Evolutionary conservation across 371 early-diverging fungal genomes (phyloP).

Genomic region (Batrachochytrium dendrobatidis): DNA sequence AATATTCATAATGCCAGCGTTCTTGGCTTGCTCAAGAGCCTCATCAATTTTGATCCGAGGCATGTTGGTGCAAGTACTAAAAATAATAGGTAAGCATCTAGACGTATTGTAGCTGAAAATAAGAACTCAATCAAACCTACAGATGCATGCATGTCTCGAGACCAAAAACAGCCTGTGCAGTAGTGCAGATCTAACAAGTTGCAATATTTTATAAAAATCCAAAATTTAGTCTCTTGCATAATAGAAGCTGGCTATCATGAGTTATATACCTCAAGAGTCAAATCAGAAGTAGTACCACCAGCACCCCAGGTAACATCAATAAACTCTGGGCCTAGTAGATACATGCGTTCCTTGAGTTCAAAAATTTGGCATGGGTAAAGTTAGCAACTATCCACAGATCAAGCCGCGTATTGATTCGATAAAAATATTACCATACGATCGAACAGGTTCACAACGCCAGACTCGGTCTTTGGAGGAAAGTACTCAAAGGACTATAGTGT

Average conservation of each 20-base stretch:
- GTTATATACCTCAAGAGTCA: constrained; percentile 53
- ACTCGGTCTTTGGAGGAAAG: constrained; percentile 92
- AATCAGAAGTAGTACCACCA: constrained; percentile 84
- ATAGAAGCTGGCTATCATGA: constrained; percentile 1
- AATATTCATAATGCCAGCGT: constrained; percentile 90
- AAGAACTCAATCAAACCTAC: constrained; percentile 11
- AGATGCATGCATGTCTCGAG: constrained; percentile 95
- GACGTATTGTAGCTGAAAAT: neutral
- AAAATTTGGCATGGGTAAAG: neutral
- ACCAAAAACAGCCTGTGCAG: constrained; percentile 86
- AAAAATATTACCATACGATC: constrained; percentile 79
- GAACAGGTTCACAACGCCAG: constrained; percentile 83
- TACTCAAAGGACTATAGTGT: constrained; percentile 97
- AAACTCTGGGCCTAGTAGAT: constrained; percentile 85
- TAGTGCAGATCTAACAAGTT: constrained; percentile 53
- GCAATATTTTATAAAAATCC: too few relatives aligned
- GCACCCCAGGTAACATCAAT: constrained; percentile 96
- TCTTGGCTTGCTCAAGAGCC: constrained; percentile 82
- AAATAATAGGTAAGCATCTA: neutral
- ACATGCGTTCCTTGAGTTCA: constrained; percentile 79
- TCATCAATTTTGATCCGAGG: constrained; percentile 74
- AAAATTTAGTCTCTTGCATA: too few relatives aligned
- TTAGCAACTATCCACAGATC: neutral
- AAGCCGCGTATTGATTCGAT: neutral
- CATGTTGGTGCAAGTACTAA: constrained; percentile 89